phyloP scores from a whole-genome alignment of 257 asterid species.

The Nemophila menziesii region DNA sequence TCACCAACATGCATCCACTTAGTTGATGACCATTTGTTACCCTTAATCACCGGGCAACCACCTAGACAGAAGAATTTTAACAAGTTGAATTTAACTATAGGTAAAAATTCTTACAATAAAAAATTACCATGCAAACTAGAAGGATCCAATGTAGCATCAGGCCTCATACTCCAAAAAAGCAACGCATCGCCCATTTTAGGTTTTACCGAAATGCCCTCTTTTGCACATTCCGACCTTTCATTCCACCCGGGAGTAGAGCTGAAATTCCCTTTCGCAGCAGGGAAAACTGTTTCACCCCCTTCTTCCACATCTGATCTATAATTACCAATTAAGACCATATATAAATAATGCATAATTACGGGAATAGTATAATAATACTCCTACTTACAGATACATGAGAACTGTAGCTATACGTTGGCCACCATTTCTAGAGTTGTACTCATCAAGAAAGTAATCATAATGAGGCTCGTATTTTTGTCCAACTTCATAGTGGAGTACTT shows the following conservation, averaged over 20 bases:
- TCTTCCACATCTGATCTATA: slow-evolving; percentile 94
- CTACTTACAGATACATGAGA: slow-evolving; percentile 79
- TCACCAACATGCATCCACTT: slow-evolving; percentile 7
- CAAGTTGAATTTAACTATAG: not conserved
- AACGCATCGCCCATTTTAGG: slow-evolving; percentile 75
- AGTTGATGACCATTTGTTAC: slow-evolving; percentile 5
- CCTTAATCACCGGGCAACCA: slow-evolving; percentile 2
- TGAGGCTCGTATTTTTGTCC: slow-evolving; percentile 94
- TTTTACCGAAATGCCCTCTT: slow-evolving; percentile 60
- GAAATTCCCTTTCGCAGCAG: slow-evolving; percentile 62
- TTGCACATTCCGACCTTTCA: slow-evolving; percentile 73
- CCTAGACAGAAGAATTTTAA: not conserved
- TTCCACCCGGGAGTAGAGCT: slow-evolving; percentile 48
- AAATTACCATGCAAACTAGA: slow-evolving; percentile 71
- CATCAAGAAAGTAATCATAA: slow-evolving; percentile 68
- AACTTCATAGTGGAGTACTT: slow-evolving; percentile 73
- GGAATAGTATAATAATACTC: not conserved
- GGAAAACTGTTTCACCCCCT: slow-evolving; percentile 94
- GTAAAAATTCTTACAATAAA: no score
- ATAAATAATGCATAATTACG: no score
- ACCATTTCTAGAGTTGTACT: slow-evolving; percentile 68
- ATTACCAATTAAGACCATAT: not conserved
- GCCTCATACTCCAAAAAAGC: slow-evolving; percentile 89
- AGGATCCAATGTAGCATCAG: slow-evolving; percentile 75
- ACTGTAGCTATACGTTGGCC: slow-evolving; percentile 89